These are phyloP conservation scores for Annulohypoxylon nitens DNA, from an alignment of 495 filamentous ascomycete genomes.

Conservation along the genomic window DNA sequence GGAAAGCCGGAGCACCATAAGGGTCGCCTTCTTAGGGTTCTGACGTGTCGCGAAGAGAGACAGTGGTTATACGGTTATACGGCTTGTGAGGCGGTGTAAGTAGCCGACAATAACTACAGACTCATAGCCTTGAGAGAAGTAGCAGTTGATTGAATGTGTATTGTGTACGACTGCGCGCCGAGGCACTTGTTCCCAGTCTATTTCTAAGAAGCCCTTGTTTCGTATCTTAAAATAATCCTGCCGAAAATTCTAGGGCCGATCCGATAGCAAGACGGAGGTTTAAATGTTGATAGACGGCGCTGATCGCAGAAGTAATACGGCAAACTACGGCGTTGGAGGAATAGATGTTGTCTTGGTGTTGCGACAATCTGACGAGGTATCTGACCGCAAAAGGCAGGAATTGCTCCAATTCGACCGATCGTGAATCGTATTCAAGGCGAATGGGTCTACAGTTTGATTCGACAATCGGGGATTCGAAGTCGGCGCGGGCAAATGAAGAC, in stretches of 20 bases:
- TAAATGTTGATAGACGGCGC: constrained; percentile 10
- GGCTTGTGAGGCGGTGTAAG: constrained; percentile 40
- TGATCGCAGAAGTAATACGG: constrained; percentile 24
- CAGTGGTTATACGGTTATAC: constrained; percentile 24
- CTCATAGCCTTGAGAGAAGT: constrained; percentile 21
- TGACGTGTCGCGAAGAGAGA: constrained; percentile 43
- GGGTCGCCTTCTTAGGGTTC: constrained; percentile 24
- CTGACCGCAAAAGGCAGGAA: constrained; percentile 7
- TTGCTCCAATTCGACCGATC: constrained; percentile 22
- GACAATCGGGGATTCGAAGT: neutral
- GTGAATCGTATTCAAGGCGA: neutral
- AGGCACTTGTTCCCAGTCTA: constrained; percentile 9
- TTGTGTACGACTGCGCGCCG: constrained; percentile 13
- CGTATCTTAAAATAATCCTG: constrained; percentile 47
- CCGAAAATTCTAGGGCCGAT: constrained; percentile 19
- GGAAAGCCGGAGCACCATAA: constrained; percentile 26
- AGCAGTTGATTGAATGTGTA: constrained; percentile 9
- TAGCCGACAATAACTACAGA: constrained; percentile 26
- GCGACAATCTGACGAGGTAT: constrained; percentile 3
- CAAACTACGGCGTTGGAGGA: neutral
- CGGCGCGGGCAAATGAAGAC: neutral
- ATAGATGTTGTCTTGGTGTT: constrained; percentile 16
- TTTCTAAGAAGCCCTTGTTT: constrained; percentile 32
- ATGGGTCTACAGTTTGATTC: constrained; percentile 1
- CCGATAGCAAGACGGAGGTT: constrained; percentile 12